These are phyloP conservation scores for Amanita muscaria DNA, from an alignment of 768 basidiomycete species.

Conservation along the genomic window DNA sequence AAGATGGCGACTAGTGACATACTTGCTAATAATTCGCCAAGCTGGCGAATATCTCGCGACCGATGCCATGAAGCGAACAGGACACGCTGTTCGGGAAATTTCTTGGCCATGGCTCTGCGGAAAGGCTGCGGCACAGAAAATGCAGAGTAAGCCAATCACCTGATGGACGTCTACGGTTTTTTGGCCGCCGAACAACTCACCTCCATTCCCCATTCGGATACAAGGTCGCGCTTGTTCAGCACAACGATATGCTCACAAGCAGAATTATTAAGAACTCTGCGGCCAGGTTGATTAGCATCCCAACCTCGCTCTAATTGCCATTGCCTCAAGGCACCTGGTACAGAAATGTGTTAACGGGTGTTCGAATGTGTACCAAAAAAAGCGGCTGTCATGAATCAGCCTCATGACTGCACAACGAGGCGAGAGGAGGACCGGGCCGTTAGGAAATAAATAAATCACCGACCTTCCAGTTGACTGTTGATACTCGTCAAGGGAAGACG, in stretches of 20 bases:
- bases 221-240: conserved; percentile 88
- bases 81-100: conserved; percentile 60
- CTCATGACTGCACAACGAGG: not conserved
- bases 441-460: conserved; percentile 16
- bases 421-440: not conserved
- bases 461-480: conserved; percentile 83
- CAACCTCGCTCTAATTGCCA: conserved; percentile 65
- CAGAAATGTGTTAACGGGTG: too few species aligned
- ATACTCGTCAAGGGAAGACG: conserved; percentile 90
- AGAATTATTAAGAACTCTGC: conserved; percentile 29
- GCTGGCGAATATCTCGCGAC: conserved; percentile 50
- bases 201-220: conserved; percentile 81
- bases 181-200: too few species aligned
- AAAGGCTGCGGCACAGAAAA: conserved; percentile 46
- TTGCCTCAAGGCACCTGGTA: conserved; percentile 52
- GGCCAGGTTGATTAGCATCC: conserved; percentile 32
- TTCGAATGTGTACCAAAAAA: too few species aligned
- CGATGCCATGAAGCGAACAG: conserved; percentile 69
- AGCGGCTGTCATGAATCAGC: not conserved
- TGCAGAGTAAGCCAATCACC: not conserved
- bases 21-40: conserved; percentile 69
- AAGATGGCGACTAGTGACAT: conserved; percentile 28
- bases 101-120: conserved; percentile 56
- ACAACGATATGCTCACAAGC: conserved; percentile 84
- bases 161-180: too few species aligned